Conservation (phyloP, 352 stramenopile genomes). For the Elongisporangium anandrum region DNA sequence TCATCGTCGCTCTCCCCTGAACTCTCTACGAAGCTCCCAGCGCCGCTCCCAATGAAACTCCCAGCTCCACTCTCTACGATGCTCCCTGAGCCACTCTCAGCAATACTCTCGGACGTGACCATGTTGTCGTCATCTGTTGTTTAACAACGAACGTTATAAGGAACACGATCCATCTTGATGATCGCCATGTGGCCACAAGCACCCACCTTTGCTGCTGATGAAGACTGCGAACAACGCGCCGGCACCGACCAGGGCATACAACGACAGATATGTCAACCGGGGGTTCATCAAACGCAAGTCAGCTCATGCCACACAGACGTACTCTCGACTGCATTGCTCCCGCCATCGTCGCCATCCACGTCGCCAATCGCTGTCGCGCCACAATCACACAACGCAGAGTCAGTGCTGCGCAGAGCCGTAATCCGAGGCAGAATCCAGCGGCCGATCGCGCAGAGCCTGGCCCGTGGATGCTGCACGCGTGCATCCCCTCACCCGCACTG, state of each 20-base stretch:
- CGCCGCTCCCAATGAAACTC: background rate
- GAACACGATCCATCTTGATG: no score
- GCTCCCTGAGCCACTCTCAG: background rate
- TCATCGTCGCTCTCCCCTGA: background rate
- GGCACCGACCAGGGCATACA: background rate
- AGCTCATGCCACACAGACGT: background rate
- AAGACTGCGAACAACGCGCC: background rate
- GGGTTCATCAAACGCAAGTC: background rate
- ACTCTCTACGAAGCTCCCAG: background rate
- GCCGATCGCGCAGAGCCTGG: background rate
- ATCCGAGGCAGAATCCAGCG: background rate
- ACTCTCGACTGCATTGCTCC: background rate
- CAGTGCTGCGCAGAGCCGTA: background rate
- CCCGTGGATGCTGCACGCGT: background rate
- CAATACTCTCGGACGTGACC: background rate
- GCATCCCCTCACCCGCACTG: background rate
- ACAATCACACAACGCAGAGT: background rate
- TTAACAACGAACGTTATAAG: background rate
- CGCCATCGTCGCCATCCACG: background rate
- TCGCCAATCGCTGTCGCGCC: background rate
- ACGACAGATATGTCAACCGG: background rate
- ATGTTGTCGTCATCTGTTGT: background rate
- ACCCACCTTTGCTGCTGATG: background rate
- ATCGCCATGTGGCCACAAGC: no score
- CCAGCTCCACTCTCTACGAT: background rate